Percentiles rank a stretch among this genome's conserved stretches.
Conservation (phyloP, 108 stramenopile genomes). For the Nitzschia palea region DNA sequence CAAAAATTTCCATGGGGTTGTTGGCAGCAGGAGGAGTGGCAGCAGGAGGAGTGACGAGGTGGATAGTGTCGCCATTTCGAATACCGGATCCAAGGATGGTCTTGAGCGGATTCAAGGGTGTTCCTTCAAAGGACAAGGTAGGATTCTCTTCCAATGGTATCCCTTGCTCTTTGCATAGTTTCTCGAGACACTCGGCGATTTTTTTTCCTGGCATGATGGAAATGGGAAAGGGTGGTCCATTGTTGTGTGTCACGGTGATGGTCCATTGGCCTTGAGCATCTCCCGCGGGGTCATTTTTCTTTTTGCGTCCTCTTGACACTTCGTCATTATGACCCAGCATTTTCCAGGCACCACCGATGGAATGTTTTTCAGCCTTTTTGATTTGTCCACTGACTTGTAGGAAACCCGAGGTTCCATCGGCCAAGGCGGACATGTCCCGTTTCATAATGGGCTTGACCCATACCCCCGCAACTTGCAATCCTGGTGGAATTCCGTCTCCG, state of each 20-base stretch:
- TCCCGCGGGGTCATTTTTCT: conserved; percentile 1
- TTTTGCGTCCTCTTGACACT: conserved; percentile 11
- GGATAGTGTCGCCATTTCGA: conserved; percentile 33
- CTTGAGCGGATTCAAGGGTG: conserved; percentile 20
- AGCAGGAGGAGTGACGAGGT: too few relatives aligned
- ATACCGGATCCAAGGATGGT: conserved; percentile 27
- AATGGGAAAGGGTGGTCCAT: conserved; percentile 10
- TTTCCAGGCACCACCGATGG: conserved; percentile 26
- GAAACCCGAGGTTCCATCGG: conserved; percentile 12
- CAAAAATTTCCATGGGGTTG: conserved; percentile 25
- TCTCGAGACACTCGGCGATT: conserved; percentile 15
- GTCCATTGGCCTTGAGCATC: conserved; percentile 8
- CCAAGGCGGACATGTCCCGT: conserved; percentile 24
- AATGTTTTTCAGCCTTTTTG: conserved; percentile 12
- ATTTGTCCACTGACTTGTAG: conserved; percentile 19
- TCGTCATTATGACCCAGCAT: conserved; percentile 37
- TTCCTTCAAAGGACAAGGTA: conserved; percentile 17
- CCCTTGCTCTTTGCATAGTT: conserved; percentile 20
- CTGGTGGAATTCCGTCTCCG: conserved; percentile 7
- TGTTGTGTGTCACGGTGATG: conserved; percentile 7
- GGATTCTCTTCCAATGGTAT: conserved; percentile 25
- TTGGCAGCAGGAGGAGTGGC: too few relatives aligned
- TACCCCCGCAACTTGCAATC: conserved; percentile 4
- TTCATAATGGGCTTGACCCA: conserved; percentile 29
- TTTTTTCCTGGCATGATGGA: conserved; percentile 19